A percentile compares a stretch with the other conserved stretches of the same genome.
Conservation (phyloP, 1,284 basidiomycete genomes). For the Stereum hirsutum region DNA sequence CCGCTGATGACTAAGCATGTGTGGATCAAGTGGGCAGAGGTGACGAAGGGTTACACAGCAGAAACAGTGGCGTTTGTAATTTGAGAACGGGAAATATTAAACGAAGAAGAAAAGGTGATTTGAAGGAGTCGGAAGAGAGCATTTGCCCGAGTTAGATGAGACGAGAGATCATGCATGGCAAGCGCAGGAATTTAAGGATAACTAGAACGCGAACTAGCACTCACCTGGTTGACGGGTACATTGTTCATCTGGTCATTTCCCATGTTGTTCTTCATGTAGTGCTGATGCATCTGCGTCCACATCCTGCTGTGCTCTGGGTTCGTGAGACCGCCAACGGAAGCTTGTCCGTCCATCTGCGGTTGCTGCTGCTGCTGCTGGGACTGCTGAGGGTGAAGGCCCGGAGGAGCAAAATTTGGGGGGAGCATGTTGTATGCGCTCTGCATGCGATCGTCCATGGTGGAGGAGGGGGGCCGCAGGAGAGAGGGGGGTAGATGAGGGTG, state of each 20-base stretch:
- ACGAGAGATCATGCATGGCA: not conserved
- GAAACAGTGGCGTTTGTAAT: not conserved
- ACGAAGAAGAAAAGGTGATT: not conserved
- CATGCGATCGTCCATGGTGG: conserved; percentile 50
- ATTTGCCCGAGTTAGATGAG: not conserved
- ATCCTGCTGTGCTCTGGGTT: conserved; percentile 37
- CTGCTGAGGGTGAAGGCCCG: conserved; percentile 34
- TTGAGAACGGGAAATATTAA: not conserved
- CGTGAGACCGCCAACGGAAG: conserved; percentile 30
- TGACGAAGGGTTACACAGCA: not conserved
- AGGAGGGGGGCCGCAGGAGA: conserved; percentile 20
- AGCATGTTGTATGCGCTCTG: conserved; percentile 38
- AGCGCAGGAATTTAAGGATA: too few relatives aligned
- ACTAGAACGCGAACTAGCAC: too few relatives aligned
- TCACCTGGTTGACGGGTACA: too few relatives aligned
- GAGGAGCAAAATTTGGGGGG: conserved; percentile 33
- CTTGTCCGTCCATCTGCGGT: conserved; percentile 24
- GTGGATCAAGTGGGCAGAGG: not conserved
- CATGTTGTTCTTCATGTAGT: conserved; percentile 17
- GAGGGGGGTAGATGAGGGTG: conserved; percentile 17
- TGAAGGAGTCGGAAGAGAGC: not conserved
- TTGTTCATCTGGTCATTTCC: conserved; percentile 24
- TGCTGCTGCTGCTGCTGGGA: conserved; percentile 23
- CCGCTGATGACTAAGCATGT: conserved; percentile 12
- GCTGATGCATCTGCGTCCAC: conserved; percentile 50